These are phyloP conservation scores for Plasmodium blacklocki DNA, from an alignment of 169 alveolate species.

Conservation along the genomic window DNA sequence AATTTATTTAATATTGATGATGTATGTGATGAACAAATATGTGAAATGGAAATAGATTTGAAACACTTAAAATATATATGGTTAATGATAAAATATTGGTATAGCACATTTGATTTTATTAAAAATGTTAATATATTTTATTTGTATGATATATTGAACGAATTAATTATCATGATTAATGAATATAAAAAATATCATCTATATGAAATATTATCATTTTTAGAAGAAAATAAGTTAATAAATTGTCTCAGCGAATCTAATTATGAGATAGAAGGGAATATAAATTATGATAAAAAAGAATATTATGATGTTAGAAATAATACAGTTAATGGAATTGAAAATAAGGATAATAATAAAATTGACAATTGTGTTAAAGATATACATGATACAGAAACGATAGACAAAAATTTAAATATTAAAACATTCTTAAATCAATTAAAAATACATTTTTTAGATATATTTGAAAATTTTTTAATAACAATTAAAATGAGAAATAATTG, in stretches of 20 bases:
- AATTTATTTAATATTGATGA: slow-evolving; percentile 72
- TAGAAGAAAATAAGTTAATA: slow-evolving; percentile 16
- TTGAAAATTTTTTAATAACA: slow-evolving; percentile 59
- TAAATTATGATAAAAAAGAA: not conserved
- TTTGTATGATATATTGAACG: slow-evolving; percentile 54
- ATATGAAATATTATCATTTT: slow-evolving; percentile 7
- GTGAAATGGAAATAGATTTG: slow-evolving; percentile 61
- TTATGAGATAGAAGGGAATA: not conserved
- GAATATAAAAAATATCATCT: slow-evolving; percentile 47
- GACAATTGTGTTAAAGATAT: not conserved
- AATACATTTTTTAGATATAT: slow-evolving; percentile 39
- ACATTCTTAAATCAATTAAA: slow-evolving; percentile 51
- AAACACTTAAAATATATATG: slow-evolving; percentile 55
- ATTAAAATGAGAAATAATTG: slow-evolving; percentile 62
- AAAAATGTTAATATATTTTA: slow-evolving; percentile 73
- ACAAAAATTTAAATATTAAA: slow-evolving; percentile 41
- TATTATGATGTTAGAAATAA: not conserved
- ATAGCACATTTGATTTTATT: slow-evolving; percentile 45
- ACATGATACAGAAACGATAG: not conserved
- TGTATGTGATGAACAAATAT: slow-evolving; percentile 73
- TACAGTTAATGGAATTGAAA: not conserved
- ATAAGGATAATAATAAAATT: not conserved
- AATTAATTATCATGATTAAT: slow-evolving; percentile 28
- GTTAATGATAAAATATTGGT: slow-evolving; percentile 68
- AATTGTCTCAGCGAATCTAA: not conserved